These are phyloP conservation scores for Dendrobium officinale DNA, from an alignment of 106 monocot genomes.

Conservation along the genomic window DNA sequence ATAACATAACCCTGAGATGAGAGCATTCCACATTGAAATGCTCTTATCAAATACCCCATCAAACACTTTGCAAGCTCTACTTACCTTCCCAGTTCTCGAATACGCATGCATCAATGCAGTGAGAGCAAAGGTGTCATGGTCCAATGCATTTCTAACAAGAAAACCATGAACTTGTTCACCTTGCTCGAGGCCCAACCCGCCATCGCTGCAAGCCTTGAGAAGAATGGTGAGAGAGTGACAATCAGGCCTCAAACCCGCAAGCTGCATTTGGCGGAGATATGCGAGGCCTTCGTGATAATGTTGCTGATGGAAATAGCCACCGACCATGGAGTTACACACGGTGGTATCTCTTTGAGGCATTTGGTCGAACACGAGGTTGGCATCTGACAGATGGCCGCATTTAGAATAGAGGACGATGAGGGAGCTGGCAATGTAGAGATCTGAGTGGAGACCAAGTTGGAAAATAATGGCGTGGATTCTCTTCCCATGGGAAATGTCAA, in stretches of 20 bases:
- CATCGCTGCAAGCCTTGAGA: conserved; percentile 17
- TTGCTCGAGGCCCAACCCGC: not conserved
- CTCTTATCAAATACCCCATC: conserved; percentile 5
- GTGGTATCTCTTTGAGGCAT: conserved; percentile 27
- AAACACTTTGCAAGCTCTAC: conserved; percentile 16
- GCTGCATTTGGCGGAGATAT: conserved; percentile 20
- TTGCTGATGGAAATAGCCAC: conserved; percentile 13
- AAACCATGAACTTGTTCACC: conserved; percentile 19
- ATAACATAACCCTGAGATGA: conserved; percentile 23
- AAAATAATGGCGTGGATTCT: conserved; percentile 18
- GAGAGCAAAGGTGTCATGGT: conserved; percentile 10
- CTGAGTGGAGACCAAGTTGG: conserved; percentile 24
- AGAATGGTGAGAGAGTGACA: conserved; percentile 18
- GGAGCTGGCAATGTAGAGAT: conserved; percentile 29
- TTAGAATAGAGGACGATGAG: conserved; percentile 28
- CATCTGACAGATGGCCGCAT: conserved; percentile 15
- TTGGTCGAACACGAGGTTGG: conserved; percentile 18
- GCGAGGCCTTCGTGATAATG: not conserved
- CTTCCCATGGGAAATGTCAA: conserved; percentile 20
- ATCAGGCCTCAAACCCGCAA: conserved; percentile 15
- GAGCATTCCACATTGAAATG: conserved; percentile 19
- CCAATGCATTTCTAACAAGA: conserved; percentile 11
- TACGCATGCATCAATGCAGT: conserved; percentile 32
- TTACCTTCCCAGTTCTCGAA: conserved; percentile 2
- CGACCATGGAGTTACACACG: conserved; percentile 24